These are phyloP conservation scores for Aureobasidium sp. DNA, from an alignment of 2,329 filamentous ascomycete genomes.

Conservation along the genomic window DNA sequence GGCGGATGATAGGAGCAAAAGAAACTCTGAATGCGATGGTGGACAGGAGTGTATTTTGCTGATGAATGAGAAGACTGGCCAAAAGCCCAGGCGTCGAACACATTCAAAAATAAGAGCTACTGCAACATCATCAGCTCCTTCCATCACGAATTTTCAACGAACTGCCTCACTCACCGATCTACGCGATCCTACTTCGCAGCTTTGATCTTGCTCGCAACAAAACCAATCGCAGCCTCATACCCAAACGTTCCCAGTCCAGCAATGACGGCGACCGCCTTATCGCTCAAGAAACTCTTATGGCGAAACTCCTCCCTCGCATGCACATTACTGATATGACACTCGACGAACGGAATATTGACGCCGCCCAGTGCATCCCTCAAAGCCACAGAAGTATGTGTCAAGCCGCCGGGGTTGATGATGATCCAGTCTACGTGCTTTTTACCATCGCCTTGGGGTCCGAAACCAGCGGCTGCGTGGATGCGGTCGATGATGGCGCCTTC, in stretches of 20 bases:
- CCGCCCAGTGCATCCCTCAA: slow-evolving; percentile 65
- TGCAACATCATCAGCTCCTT: not conserved
- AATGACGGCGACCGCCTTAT: slow-evolving; percentile 68
- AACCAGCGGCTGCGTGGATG: slow-evolving; percentile 56
- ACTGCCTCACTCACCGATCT: not conserved
- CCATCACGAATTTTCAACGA: not conserved
- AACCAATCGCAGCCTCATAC: slow-evolving; percentile 40
- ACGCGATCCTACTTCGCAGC: not conserved
- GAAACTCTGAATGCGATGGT: too few species aligned
- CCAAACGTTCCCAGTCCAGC: slow-evolving; percentile 52
- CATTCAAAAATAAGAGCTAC: not conserved
- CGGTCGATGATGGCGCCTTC: slow-evolving; percentile 67
- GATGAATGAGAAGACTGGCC: too few species aligned
- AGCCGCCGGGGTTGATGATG: slow-evolving; percentile 67
- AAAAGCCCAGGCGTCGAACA: too few species aligned
- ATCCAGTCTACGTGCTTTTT: slow-evolving; percentile 49
- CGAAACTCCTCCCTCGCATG: slow-evolving; percentile 62
- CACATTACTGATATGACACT: slow-evolving; percentile 70
- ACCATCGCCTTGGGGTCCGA: not conserved
- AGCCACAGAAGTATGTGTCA: slow-evolving; percentile 69
- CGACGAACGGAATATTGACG: slow-evolving; percentile 64
- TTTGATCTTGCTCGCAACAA: slow-evolving; percentile 25
- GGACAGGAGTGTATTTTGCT: too few species aligned
- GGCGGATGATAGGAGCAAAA: too few species aligned
- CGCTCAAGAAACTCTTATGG: slow-evolving; percentile 62